A percentile compares a stretch with the other conserved stretches of the same genome.
These are phyloP conservation scores for Zygotorulaspora danielsina DNA, from an alignment of 805 yeast genomes.

Conservation along the genomic window DNA sequence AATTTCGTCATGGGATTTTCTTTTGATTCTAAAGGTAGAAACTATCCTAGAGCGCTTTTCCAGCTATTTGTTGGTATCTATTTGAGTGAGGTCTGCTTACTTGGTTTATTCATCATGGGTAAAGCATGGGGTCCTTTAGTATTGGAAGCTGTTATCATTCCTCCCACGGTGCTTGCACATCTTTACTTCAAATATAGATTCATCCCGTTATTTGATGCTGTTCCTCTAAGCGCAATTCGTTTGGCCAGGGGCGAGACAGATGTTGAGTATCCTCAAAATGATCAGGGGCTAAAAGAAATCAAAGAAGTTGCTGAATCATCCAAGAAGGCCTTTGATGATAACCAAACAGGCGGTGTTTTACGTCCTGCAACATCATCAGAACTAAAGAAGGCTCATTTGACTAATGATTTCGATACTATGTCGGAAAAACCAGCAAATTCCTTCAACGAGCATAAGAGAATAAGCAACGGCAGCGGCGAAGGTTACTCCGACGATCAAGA, in stretches of 20 bases:
- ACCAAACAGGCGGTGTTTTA: conserved; percentile 27
- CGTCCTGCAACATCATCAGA: conserved; percentile 31
- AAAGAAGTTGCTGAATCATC: conserved; percentile 44
- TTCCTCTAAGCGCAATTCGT: conserved; percentile 57
- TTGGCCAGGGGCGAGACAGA: conserved; percentile 39
- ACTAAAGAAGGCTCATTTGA: conserved; percentile 29
- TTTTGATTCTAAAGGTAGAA: conserved; percentile 66
- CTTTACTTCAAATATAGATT: conserved; percentile 55
- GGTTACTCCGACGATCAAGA: not conserved
- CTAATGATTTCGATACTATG: conserved; percentile 18
- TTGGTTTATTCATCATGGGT: conserved; percentile 69
- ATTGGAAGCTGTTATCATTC: conserved; percentile 57
- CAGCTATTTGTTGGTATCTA: conserved; percentile 70
- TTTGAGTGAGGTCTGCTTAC: conserved; percentile 62
- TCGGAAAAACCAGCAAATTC: conserved; percentile 8
- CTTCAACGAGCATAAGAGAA: conserved; percentile 8
- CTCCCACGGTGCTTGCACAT: conserved; percentile 56
- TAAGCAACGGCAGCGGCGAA: conserved; percentile 5
- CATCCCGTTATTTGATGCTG: conserved; percentile 59
- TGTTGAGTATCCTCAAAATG: conserved; percentile 54
- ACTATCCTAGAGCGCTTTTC: conserved; percentile 67
- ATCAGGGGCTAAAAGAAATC: conserved; percentile 61
- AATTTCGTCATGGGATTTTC: conserved; percentile 58
- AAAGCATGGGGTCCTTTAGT: conserved; percentile 78
- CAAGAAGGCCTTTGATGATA: conserved; percentile 21